Percentiles rank a stretch among this genome's conserved stretches.
Conservation (phyloP, 2,329 filamentous ascomycete species). For the Aspergillus awamori region DNA sequence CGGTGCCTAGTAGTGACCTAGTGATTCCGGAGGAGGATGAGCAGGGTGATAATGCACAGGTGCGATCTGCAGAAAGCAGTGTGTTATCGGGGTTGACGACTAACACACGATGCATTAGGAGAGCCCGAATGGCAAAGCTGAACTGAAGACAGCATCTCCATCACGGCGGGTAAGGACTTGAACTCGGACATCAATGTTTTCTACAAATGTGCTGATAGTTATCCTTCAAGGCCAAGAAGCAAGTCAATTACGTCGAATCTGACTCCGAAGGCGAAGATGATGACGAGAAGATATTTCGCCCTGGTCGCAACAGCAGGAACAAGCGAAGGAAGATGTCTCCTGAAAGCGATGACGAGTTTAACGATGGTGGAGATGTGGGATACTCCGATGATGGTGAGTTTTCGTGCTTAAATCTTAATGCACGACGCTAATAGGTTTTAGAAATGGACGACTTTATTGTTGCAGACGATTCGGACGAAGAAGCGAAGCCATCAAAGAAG, state of each 20-base stretch:
- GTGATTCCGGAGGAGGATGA: conserved; percentile 66
- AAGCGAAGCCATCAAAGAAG: conserved; percentile 66
- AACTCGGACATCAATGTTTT: background rate
- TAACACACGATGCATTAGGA: conserved; percentile 37
- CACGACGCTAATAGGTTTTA: conserved; percentile 34
- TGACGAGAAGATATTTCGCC: conserved; percentile 70
- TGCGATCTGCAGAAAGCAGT: conserved; percentile 41
- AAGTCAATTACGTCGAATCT: conserved; percentile 77
- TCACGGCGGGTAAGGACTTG: conserved; percentile 69
- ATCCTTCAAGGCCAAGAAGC: conserved; percentile 57
- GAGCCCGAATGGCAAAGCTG: conserved; percentile 45
- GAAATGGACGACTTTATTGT: conserved; percentile 88
- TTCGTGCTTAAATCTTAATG: background rate
- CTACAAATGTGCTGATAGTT: background rate
- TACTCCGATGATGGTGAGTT: conserved; percentile 54
- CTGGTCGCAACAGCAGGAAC: conserved; percentile 51
- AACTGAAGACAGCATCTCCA: conserved; percentile 66
- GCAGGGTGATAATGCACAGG: conserved; percentile 39
- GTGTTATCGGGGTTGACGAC: background rate
- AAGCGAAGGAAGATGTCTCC: conserved; percentile 67
- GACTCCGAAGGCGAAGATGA: conserved; percentile 71
- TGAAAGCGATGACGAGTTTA: conserved; percentile 70
- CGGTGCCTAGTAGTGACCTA: conserved; percentile 79
- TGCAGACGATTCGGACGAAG: conserved; percentile 80
- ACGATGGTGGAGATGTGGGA: conserved; percentile 55